Percentiles rank a stretch among this genome's conserved stretches.
Evolutionary conservation across 2,329 filamentous ascomycete species (phyloP).

Genomic region (Laburnicola sp.): DNA sequence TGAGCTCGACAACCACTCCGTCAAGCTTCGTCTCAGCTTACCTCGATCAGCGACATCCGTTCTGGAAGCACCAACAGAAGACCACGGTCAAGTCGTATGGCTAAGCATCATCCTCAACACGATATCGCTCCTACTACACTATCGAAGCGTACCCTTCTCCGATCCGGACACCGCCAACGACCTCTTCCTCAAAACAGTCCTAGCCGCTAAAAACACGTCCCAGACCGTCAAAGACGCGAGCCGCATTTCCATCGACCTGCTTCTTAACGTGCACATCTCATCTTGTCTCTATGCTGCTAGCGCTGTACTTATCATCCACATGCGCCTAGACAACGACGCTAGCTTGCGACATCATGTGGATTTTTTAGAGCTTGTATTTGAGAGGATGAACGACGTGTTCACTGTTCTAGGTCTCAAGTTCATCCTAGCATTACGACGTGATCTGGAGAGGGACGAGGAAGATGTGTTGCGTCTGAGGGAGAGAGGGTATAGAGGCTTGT

Average conservation of each 20-base stretch:
- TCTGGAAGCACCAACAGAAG: slow-evolving; percentile 21
- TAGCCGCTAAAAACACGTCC: slow-evolving; percentile 30
- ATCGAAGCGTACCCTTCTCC: slow-evolving; percentile 11
- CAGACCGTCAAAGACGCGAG: slow-evolving; percentile 34
- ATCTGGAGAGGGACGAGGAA: slow-evolving; percentile 18
- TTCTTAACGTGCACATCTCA: slow-evolving; percentile 30
- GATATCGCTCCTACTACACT: slow-evolving; percentile 31
- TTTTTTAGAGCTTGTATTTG: slow-evolving; percentile 30
- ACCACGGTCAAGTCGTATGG: slow-evolving; percentile 30
- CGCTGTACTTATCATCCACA: slow-evolving; percentile 32
- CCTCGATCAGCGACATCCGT: slow-evolving; percentile 28
- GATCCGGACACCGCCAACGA: slow-evolving; percentile 3
- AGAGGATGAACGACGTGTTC: slow-evolving; percentile 33
- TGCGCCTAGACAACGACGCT: slow-evolving; percentile 24
- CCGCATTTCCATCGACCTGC: slow-evolving; percentile 28
- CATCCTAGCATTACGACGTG: slow-evolving; percentile 28
- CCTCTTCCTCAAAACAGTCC: slow-evolving; percentile 23
- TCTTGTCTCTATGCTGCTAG: slow-evolving; percentile 25
- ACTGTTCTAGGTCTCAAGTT: slow-evolving; percentile 34
- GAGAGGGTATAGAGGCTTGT: slow-evolving; percentile 28
- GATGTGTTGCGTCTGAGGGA: slow-evolving; percentile 21
- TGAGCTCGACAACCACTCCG: slow-evolving; percentile 27
- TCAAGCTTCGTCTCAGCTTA: slow-evolving; percentile 33
- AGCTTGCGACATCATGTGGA: slow-evolving; percentile 31
- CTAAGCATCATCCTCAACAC: slow-evolving; percentile 29